A percentile compares a stretch with the other conserved stretches of the same genome.
These are phyloP conservation scores for Vickermania spadyakhi DNA, from an alignment of 208 protist species.

Conservation along the genomic window DNA sequence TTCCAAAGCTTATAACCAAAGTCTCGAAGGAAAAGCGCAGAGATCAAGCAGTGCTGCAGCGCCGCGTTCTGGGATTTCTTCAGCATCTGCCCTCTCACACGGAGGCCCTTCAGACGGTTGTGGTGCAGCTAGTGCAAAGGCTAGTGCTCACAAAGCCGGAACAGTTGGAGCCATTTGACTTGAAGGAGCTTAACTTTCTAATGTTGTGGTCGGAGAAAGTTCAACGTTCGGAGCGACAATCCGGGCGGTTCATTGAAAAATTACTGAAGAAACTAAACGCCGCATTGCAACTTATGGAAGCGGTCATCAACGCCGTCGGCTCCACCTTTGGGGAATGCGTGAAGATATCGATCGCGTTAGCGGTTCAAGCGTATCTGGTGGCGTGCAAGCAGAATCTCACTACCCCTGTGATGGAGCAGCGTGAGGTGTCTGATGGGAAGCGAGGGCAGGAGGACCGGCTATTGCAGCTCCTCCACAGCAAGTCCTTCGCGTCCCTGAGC, in stretches of 20 bases:
- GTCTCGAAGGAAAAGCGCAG: slow-evolving; percentile 64
- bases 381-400: slow-evolving; percentile 52
- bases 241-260: slow-evolving; percentile 38
- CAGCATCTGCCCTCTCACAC: slow-evolving; percentile 27
- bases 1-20: slow-evolving; percentile 68
- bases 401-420: slow-evolving; percentile 9
- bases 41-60: slow-evolving; percentile 70
- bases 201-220: slow-evolving; percentile 9
- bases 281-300: slow-evolving; percentile 48
- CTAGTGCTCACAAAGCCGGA: slow-evolving; percentile 28
- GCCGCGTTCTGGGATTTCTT: slow-evolving; percentile 71
- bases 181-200: slow-evolving; percentile 13
- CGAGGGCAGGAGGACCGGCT: slow-evolving; percentile 11
- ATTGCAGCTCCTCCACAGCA: slow-evolving; percentile 15
- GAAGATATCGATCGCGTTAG: slow-evolving; percentile 43
- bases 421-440: slow-evolving; percentile 9
- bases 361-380: slow-evolving; percentile 66
- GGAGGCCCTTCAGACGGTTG: slow-evolving; percentile 37
- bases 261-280: slow-evolving; percentile 44
- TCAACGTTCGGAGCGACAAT: slow-evolving; percentile 7
- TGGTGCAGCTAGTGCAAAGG: slow-evolving; percentile 55
- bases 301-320: slow-evolving; percentile 58
- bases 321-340: slow-evolving; percentile 54
- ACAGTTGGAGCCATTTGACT: background rate
- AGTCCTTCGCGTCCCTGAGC: slow-evolving; percentile 30